These are phyloP conservation scores for Trichoderma asperellum DNA, from an alignment of 2,329 filamentous ascomycete genomes.

Conservation along the genomic window DNA sequence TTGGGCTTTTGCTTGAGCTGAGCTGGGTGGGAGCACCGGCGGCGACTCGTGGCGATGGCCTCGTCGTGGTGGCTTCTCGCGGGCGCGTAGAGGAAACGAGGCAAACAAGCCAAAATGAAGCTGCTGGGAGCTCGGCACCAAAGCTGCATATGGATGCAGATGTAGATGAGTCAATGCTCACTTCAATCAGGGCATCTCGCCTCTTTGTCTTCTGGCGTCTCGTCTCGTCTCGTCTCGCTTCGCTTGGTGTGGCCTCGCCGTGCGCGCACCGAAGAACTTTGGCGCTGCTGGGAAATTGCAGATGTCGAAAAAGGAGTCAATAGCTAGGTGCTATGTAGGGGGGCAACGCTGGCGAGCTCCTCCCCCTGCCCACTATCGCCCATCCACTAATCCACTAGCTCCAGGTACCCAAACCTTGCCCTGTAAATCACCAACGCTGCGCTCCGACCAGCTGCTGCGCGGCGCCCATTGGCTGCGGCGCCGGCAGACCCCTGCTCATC, in stretches of 20 bases:
- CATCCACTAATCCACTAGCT: neutral
- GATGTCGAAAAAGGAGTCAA: slow-evolving; percentile 29
- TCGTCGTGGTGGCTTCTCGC: neutral
- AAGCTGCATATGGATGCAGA: neutral
- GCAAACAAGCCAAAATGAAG: too few relatives aligned
- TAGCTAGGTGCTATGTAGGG: slow-evolving; percentile 10
- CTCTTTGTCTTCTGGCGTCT: neutral
- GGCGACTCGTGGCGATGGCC: neutral
- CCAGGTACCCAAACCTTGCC: neutral
- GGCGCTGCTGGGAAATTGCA: slow-evolving; percentile 29
- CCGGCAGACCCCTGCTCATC: slow-evolving; percentile 3
- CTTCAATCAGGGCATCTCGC: neutral
- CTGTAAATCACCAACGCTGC: neutral
- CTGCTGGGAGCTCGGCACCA: neutral
- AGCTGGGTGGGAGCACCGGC: neutral
- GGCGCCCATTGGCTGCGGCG: slow-evolving; percentile 18
- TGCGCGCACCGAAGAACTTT: neutral
- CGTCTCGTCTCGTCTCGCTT: neutral
- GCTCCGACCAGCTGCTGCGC: slow-evolving; percentile 2
- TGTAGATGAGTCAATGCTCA: neutral
- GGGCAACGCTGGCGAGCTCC: neutral
- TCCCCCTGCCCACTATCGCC: neutral
- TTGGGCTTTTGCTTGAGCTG: neutral
- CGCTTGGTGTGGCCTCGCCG: slow-evolving; percentile 14
- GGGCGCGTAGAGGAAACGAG: neutral